Percentiles rank a stretch among this genome's conserved stretches.
phyloP scores from a whole-genome alignment of 2,329 filamentous ascomycete species.

The Diaporthe caulivora region DNA sequence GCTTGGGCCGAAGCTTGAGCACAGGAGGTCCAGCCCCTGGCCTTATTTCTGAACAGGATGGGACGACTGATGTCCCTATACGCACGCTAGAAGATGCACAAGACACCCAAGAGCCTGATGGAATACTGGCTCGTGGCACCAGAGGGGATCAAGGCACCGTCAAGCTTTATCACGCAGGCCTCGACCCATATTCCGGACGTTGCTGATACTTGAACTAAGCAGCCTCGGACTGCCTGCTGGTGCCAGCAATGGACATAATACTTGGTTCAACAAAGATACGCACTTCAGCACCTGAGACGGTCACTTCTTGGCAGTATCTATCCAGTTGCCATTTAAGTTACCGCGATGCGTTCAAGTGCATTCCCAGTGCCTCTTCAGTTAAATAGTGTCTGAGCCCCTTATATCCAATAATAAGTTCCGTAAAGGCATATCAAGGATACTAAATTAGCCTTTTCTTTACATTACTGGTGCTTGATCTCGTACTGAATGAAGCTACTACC shows the following conservation, averaged over 20 bases:
- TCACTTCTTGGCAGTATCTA: background rate
- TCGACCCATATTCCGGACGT: background rate
- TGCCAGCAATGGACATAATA: background rate
- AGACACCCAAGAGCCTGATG: background rate
- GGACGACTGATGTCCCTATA: background rate
- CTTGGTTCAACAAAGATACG: background rate
- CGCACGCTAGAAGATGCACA: constrained; percentile 11
- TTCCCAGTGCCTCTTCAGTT: background rate
- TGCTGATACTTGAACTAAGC: background rate
- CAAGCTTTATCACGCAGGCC: background rate
- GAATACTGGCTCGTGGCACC: background rate
- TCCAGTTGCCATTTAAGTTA: too few species aligned
- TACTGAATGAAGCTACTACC: too few species aligned
- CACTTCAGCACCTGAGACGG: background rate
- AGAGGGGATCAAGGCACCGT: background rate
- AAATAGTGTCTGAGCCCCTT: background rate
- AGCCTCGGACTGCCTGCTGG: background rate
- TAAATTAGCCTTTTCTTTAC: background rate
- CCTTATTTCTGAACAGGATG: background rate
- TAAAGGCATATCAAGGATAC: background rate
- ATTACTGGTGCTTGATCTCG: background rate
- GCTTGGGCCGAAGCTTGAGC: background rate
- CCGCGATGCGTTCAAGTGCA: background rate
- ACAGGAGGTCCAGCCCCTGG: background rate
- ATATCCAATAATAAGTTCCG: background rate